Evolutionary conservation across 176 grass and related monocot genomes (phyloP).

Genomic region (Otatea glauca): DNA sequence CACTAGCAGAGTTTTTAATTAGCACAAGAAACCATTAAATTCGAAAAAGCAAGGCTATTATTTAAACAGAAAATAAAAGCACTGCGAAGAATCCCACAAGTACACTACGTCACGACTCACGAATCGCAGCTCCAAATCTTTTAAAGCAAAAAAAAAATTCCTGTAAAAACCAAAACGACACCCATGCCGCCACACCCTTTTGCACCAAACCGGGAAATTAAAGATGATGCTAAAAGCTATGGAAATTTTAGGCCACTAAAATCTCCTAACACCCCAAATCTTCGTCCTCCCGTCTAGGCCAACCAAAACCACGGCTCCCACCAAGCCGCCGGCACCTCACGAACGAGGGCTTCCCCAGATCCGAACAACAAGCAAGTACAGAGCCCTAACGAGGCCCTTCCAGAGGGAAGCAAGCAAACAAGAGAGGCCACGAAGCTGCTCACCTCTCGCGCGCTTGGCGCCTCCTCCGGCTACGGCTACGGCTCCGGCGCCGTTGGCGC

Average conservation of each 20-base stretch:
- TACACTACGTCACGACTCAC: neutral
- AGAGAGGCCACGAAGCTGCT: neutral
- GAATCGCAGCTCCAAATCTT: neutral
- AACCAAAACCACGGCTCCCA: neutral
- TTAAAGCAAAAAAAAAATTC: neutral
- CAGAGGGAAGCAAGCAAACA: neutral
- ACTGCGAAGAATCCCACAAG: neutral
- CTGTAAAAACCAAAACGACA: neutral
- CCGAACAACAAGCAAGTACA: neutral
- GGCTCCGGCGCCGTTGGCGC: slow-evolving; percentile 55
- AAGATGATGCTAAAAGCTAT: no score
- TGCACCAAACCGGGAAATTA: neutral
- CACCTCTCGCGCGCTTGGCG: slow-evolving; percentile 81
- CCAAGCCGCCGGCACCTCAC: neutral
- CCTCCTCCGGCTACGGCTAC: no score
- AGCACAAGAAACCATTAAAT: neutral
- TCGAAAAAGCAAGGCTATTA: neutral
- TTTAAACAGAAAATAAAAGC: neutral
- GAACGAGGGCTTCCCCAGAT: neutral
- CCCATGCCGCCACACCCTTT: no score
- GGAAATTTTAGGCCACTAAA: neutral
- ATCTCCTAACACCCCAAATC: neutral
- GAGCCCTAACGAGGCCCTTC: neutral
- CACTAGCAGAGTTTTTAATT: neutral
- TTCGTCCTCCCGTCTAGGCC: neutral